A percentile compares a stretch with the other conserved stretches of the same genome.
These are phyloP conservation scores for Lavandula angustifolia DNA, from an alignment of 257 asterid genomes.

Conservation along the genomic window DNA sequence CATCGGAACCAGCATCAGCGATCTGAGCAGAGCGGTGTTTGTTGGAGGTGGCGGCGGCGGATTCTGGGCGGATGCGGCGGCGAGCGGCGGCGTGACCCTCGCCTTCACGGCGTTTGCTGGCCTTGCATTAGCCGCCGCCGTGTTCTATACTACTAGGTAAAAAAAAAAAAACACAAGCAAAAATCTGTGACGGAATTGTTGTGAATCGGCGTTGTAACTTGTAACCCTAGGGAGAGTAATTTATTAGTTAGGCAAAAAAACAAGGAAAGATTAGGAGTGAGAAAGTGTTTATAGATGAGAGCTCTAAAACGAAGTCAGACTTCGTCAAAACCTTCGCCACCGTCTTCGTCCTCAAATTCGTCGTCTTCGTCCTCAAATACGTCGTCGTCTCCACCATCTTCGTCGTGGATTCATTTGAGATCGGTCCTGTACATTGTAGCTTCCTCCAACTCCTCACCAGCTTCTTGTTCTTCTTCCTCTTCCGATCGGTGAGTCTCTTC, in stretches of 20 bases:
- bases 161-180: slow-evolving; percentile 10
- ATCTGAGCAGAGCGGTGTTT: slow-evolving; percentile 42
- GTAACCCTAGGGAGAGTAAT: slow-evolving; percentile 56
- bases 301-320: slow-evolving; percentile 89
- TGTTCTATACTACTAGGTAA: slow-evolving; percentile 62
- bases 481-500: slow-evolving; percentile 74
- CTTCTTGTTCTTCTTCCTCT: slow-evolving; percentile 68
- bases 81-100: slow-evolving; percentile 58
- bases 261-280: not conserved
- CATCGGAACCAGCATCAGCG: slow-evolving; percentile 44
- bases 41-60: slow-evolving; percentile 41
- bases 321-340: slow-evolving; percentile 79
- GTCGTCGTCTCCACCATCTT: slow-evolving; percentile 63
- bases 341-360: slow-evolving; percentile 63
- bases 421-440: slow-evolving; percentile 86
- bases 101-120: slow-evolving; percentile 82
- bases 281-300: slow-evolving; percentile 63
- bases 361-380: too few species aligned
- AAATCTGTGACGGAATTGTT: slow-evolving; percentile 11
- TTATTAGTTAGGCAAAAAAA: slow-evolving; percentile 29
- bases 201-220: slow-evolving; percentile 36
- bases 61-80: slow-evolving; percentile 46
- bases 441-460: slow-evolving; percentile 74
- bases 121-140: slow-evolving; percentile 75
- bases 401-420: slow-evolving; percentile 92